Percentiles rank a stretch among this genome's conserved stretches.
Conservation (phyloP, 2,329 filamentous ascomycete species). For the Parastagonospora nodorum region DNA sequence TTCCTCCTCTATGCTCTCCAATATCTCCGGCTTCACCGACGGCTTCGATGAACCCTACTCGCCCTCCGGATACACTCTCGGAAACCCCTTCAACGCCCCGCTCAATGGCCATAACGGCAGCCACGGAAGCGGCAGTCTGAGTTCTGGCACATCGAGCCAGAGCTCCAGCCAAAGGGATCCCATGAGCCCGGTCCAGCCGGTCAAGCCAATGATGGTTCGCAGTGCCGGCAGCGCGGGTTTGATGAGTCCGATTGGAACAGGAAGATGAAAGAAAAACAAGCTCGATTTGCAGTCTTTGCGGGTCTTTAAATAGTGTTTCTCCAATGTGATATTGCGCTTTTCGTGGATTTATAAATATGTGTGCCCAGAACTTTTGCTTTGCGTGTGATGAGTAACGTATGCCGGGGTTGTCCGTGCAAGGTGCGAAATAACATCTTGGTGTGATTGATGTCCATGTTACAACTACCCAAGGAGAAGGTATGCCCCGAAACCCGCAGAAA, state of each 20-base stretch:
- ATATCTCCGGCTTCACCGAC: slow-evolving; percentile 58
- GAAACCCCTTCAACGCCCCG: slow-evolving; percentile 47
- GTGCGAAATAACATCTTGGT: not conserved
- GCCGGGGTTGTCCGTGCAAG: not conserved
- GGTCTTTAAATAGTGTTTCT: slow-evolving; percentile 1
- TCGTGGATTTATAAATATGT: not conserved
- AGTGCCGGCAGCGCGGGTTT: slow-evolving; percentile 37
- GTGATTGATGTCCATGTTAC: not conserved
- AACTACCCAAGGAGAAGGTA: not conserved
- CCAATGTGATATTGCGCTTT: slow-evolving; percentile 1
- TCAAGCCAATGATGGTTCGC: slow-evolving; percentile 42
- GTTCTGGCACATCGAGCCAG: slow-evolving; percentile 49
- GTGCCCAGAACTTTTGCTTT: not conserved
- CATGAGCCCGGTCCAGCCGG: slow-evolving; percentile 43
- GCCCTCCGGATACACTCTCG: slow-evolving; percentile 31
- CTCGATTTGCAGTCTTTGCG: slow-evolving; percentile 34
- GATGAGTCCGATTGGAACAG: slow-evolving; percentile 38
- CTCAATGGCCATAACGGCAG: slow-evolving; percentile 49
- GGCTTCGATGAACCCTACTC: slow-evolving; percentile 45
- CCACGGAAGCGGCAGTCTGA: slow-evolving; percentile 55
- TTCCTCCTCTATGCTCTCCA: slow-evolving; percentile 59
- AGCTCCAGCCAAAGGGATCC: slow-evolving; percentile 46
- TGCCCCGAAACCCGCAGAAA: not conserved
- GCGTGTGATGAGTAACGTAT: not conserved
- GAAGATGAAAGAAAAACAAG: slow-evolving; percentile 23